phyloP scores from a whole-genome alignment of 495 filamentous ascomycete genomes.

The Aspergillus sclerotioniger region DNA sequence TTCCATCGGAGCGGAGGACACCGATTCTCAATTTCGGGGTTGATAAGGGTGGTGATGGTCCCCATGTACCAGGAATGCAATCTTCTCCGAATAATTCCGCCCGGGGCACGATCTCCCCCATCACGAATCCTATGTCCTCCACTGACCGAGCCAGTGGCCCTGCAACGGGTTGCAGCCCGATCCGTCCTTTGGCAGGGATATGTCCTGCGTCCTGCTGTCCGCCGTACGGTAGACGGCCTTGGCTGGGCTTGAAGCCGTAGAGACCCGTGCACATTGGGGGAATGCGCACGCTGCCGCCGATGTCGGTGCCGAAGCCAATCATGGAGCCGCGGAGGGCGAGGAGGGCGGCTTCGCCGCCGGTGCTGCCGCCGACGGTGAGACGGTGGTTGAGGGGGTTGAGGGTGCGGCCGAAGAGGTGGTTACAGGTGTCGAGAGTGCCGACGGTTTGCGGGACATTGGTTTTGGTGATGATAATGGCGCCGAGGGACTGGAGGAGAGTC shows the following conservation, averaged over 20 bases:
- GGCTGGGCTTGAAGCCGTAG: constrained; percentile 59
- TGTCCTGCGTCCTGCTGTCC: constrained; percentile 44
- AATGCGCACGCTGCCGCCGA: constrained; percentile 62
- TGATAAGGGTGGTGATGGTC: constrained; percentile 32
- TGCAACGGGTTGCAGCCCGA: constrained; percentile 46
- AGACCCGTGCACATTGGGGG: constrained; percentile 59
- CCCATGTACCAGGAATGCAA: constrained; percentile 40
- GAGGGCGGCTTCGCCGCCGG: constrained; percentile 66
- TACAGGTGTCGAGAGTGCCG: constrained; percentile 37
- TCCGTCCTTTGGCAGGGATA: constrained; percentile 34
- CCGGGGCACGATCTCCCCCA: constrained; percentile 50
- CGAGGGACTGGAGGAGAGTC: constrained; percentile 38
- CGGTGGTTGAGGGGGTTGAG: constrained; percentile 61
- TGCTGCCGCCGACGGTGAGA: constrained; percentile 59
- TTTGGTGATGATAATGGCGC: constrained; percentile 62
- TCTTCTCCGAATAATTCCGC: constrained; percentile 49
- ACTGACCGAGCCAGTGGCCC: constrained; percentile 50
- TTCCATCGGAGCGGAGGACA: constrained; percentile 54
- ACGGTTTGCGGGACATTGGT: constrained; percentile 62
- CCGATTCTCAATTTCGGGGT: constrained; percentile 41
- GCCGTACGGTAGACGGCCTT: constrained; percentile 53
- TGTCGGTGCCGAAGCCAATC: constrained; percentile 66
- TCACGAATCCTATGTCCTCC: constrained; percentile 45
- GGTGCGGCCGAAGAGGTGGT: constrained; percentile 56
- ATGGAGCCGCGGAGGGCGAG: constrained; percentile 59